Evolutionary conservation across 164 flowering plant species (phyloP), one percentile per base, ranked within the genome.

Genomic region (Kingdonia uniflora): DNA sequence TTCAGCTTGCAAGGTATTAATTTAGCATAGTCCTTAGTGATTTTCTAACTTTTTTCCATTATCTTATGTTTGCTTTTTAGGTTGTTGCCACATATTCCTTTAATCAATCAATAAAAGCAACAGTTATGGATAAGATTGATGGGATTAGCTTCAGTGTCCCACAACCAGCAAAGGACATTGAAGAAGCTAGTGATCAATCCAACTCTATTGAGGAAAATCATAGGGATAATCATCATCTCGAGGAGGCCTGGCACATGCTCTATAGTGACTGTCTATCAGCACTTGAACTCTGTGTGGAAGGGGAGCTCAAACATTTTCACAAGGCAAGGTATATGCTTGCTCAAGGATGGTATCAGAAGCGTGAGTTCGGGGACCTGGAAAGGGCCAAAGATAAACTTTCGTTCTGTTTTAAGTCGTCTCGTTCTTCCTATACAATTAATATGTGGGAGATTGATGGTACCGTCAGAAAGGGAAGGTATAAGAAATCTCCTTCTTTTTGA

Each of bases 371-470:
- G 47, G 89, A 82, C 71, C 11, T 84, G 59, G 89, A 81, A 67
- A 81, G 65, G 77, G 95, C 99, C 55, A 92, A 84, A 67, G 92
- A 92, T 39, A 89, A 88, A 61, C 85, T 92, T 37, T 86, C 99
- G 24, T 92, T 92, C 65, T 92, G 99, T 71, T 92, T 92, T 66
- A 92, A 81, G 71, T 88, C 99, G 29, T 86, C 95, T 57, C 87
- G 99, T 16, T 92, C 97, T 53, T 77, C 89, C 26, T 92, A 88
- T 66, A 92, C 99, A 19, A 78, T 88, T 70, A 82, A 88, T 63
- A 92, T 92, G 99, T 92, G 99, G 99, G 99, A 92, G 76, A 92
- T 92, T 61, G 99, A 92, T 75, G 77, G 97, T 58, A 76, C 63
- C 77, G 95, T 79, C n/a, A 86, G 83, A 67, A 88, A 81, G 67